Evolutionary conservation across 2,329 filamentous ascomycete species (phyloP).

Genomic region (Paraphaeosphaeria sporulosa): DNA sequence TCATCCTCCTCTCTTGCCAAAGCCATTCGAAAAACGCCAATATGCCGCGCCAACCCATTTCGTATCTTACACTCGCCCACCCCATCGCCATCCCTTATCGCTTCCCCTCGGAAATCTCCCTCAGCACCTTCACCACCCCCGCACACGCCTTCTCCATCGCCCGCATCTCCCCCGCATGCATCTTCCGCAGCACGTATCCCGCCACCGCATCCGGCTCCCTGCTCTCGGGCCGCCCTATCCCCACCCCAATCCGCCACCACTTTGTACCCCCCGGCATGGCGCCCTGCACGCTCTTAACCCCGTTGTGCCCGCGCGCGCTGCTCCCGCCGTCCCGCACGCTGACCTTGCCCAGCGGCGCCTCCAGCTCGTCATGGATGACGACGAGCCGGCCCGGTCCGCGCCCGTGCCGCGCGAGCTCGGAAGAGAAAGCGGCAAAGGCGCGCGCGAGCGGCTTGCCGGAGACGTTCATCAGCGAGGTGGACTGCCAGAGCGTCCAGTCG

Average conservation of each 20-base stretch:
- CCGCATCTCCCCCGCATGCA: constrained; percentile 56
- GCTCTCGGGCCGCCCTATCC: constrained; percentile 82
- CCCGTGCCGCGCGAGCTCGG: constrained; percentile 13
- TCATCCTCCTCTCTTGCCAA: not conserved
- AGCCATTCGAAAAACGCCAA: not conserved
- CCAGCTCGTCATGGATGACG: constrained; percentile 88
- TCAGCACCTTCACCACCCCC: constrained; percentile 61
- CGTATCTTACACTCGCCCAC: constrained; percentile 14
- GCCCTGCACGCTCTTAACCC: constrained; percentile 52
- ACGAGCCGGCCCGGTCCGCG: constrained; percentile 65
- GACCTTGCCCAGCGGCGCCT: constrained; percentile 73
- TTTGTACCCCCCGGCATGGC: constrained; percentile 41
- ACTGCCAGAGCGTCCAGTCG: constrained; percentile 74
- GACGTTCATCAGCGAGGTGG: constrained; percentile 82
- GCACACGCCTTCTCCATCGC: constrained; percentile 57
- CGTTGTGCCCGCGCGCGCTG: constrained; percentile 55
- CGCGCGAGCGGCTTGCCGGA: constrained; percentile 74
- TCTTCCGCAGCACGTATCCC: constrained; percentile 77
- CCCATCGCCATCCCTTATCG: constrained; percentile 9
- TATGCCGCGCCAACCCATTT: not conserved
- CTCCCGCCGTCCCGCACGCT: constrained; percentile 67
- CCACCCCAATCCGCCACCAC: constrained; percentile 74
- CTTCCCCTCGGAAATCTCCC: constrained; percentile 56
- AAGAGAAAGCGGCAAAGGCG: constrained; percentile 66
- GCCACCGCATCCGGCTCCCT: constrained; percentile 73